These are phyloP conservation scores for Amoeboaphelidium protococcarum DNA, from an alignment of 371 early-diverging fungal genomes.

Conservation along the genomic window DNA sequence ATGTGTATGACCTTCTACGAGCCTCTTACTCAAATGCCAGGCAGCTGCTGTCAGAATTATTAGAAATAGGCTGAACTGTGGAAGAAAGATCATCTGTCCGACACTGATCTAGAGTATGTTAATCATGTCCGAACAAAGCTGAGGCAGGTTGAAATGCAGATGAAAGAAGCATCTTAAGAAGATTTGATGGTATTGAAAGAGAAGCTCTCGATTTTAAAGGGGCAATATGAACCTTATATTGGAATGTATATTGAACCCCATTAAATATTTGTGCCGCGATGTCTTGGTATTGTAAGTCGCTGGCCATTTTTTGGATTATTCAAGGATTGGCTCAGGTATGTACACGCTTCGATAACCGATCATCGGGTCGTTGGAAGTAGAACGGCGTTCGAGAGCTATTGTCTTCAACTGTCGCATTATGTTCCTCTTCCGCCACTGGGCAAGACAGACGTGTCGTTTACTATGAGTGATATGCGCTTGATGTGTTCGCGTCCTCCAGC, in stretches of 20 bases:
- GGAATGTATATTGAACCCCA: neutral
- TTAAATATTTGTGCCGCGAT: neutral
- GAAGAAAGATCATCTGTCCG: neutral
- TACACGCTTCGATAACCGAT: no score
- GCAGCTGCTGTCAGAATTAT: no score
- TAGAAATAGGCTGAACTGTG: no score
- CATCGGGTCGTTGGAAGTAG: neutral
- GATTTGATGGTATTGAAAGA: neutral
- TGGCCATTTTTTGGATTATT: neutral
- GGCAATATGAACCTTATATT: neutral
- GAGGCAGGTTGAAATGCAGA: neutral
- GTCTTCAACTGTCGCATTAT: neutral
- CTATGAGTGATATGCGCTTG: neutral
- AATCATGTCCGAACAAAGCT: no score
- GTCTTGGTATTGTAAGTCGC: neutral
- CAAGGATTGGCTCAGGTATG: neutral
- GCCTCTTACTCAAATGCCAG: no score
- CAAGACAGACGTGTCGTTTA: neutral
- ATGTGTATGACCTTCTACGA: neutral
- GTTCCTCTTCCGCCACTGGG: neutral
- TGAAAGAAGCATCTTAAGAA: neutral
- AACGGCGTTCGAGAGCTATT: neutral
- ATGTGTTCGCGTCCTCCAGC: neutral
- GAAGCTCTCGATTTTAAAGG: neutral
- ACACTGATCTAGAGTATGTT: no score